Evolutionary conservation across 768 basidiomycete species (phyloP).

Genomic region (Suillus bovinus): DNA sequence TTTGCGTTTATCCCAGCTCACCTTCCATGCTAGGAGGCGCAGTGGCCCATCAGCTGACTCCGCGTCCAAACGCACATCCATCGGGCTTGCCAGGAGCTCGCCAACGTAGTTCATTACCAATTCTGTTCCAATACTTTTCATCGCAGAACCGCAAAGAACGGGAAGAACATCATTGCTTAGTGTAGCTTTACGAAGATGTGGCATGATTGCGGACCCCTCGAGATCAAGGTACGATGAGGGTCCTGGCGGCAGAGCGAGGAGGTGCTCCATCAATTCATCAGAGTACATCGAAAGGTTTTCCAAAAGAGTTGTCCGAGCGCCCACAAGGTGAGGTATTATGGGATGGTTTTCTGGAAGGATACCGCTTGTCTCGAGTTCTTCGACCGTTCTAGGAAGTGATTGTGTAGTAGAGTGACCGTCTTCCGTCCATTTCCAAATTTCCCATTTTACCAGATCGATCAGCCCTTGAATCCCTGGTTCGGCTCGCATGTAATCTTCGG

Average conservation of each 20-base stretch:
- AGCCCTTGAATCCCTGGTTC: conserved; percentile 86
- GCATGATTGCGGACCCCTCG: conserved; percentile 50
- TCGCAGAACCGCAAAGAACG: conserved; percentile 81
- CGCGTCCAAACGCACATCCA: conserved; percentile 56
- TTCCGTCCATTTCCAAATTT: conserved; percentile 72
- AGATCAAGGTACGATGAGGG: conserved; percentile 70
- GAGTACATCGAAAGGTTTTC: conserved; percentile 82
- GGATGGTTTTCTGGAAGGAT: conserved; percentile 65
- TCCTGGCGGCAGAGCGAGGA: conserved; percentile 57
- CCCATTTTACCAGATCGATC: conserved; percentile 83
- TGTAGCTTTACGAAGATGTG: conserved; percentile 68
- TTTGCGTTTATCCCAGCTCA: conserved; percentile 75
- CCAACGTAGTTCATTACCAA: conserved; percentile 81
- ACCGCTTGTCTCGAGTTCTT: conserved; percentile 41
- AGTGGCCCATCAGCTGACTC: conserved; percentile 51
- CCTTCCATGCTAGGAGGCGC: conserved; percentile 83
- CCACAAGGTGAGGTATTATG: conserved; percentile 60
- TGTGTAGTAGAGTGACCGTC: conserved; percentile 45
- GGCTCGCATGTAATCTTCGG: conserved; percentile 61
- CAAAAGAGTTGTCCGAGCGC: conserved; percentile 68
- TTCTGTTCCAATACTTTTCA: conserved; percentile 80
- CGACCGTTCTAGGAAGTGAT: conserved; percentile 51
- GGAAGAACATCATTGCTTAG: conserved; percentile 68
- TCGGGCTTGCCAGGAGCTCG: conserved; percentile 74
- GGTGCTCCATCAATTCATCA: conserved; percentile 73